These are phyloP conservation scores for Coprinopsis strossmayeri DNA, from an alignment of 768 basidiomycete genomes.

Conservation along the genomic window DNA sequence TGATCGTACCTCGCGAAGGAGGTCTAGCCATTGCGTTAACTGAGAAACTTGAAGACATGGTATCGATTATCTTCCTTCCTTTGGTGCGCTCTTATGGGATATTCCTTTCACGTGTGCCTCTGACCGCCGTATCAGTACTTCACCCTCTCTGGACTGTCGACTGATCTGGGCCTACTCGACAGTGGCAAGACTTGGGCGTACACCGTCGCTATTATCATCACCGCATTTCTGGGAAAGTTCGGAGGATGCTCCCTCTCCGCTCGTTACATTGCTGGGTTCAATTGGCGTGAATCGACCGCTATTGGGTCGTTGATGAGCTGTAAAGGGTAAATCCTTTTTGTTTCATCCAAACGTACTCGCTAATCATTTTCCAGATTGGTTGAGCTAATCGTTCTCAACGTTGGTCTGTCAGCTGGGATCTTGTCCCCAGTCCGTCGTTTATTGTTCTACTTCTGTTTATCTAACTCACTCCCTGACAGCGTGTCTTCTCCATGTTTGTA, in stretches of 20 bases:
- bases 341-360: conserved; percentile 1
- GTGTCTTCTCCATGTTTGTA: conserved; percentile 94
- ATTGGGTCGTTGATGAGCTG: conserved; percentile 94
- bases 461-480: conserved; percentile 18
- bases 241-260: conserved; percentile 76
- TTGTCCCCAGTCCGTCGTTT: conserved; percentile 42
- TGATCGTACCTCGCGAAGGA: conserved; percentile 83
- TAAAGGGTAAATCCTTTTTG: conserved; percentile 60
- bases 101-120: not conserved
- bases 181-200: conserved; percentile 87
- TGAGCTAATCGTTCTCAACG: conserved; percentile 93
- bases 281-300: conserved; percentile 72
- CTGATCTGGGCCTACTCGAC: conserved; percentile 80
- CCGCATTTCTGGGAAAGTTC: conserved; percentile 88
- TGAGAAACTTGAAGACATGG: conserved; percentile 95
- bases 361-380: conserved; percentile 50
- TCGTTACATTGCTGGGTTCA: conserved; percentile 59
- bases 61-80: conserved; percentile 83
- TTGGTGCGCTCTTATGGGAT: conserved; percentile 38
- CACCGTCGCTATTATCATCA: conserved; percentile 67
- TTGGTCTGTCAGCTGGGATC: conserved; percentile 73
- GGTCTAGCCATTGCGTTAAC: conserved; percentile 83
- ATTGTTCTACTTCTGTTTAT: not conserved
- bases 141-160: conserved; percentile 84
- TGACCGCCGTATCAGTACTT: conserved; percentile 58